Percentiles rank a stretch among this genome's conserved stretches.
phyloP scores from a whole-genome alignment of 208 protist species.

The Tetramitus jugosus region DNA sequence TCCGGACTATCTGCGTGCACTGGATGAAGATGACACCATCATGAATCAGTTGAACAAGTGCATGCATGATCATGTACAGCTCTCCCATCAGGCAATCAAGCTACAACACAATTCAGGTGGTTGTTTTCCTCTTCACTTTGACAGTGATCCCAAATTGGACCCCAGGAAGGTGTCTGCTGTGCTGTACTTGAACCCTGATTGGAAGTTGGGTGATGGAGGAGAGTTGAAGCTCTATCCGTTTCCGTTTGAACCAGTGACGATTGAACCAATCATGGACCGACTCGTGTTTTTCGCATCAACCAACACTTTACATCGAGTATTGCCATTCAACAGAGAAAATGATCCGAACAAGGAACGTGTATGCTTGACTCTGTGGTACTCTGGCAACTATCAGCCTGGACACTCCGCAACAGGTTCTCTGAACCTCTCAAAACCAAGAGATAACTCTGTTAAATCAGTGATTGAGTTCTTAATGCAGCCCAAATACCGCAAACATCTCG shows the following conservation, averaged over 20 bases:
- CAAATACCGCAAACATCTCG: neutral
- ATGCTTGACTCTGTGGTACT: neutral
- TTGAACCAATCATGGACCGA: neutral
- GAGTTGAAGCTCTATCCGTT: neutral
- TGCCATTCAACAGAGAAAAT: too few relatives aligned
- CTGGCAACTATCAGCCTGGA: too few relatives aligned
- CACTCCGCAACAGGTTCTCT: neutral
- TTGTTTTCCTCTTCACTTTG: neutral
- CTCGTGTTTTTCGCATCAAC: neutral
- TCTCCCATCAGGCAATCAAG: neutral
- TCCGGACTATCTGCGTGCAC: neutral
- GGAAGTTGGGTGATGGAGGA: neutral
- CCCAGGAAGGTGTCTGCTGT: neutral
- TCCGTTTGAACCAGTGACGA: neutral
- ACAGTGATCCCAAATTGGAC: neutral
- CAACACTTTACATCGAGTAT: neutral
- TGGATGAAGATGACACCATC: neutral
- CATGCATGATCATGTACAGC: neutral
- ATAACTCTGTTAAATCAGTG: neutral
- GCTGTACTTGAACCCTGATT: neutral
- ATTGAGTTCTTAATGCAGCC: neutral
- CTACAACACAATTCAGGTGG: neutral
- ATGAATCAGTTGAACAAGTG: neutral
- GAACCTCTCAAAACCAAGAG: neutral
- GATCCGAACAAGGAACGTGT: neutral